Conservation (phyloP, 2,329 filamentous ascomycete species). For the Aureobasidium namibiae region DNA sequence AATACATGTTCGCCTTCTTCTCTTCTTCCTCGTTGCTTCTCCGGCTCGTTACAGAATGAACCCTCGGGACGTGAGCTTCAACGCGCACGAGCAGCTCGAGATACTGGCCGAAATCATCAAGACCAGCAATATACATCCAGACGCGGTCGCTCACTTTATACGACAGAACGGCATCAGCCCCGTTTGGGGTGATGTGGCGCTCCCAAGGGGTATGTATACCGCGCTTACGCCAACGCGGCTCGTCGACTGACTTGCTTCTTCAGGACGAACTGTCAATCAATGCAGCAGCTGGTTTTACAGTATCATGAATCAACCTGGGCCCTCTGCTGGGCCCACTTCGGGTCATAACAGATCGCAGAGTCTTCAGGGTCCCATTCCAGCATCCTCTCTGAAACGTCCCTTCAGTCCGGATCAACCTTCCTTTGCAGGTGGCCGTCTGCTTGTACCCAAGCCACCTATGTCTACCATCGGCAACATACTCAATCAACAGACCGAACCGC, state of each 20-base stretch:
- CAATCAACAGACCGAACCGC: constrained; percentile 14
- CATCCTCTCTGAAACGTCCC: constrained; percentile 19
- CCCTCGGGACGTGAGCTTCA: constrained; percentile 8
- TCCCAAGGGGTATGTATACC: constrained; percentile 39
- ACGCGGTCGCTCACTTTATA: constrained; percentile 36
- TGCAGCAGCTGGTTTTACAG: constrained; percentile 22
- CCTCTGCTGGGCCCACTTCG: not conserved
- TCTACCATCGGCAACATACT: constrained; percentile 4
- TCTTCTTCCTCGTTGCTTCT: constrained; percentile 8
- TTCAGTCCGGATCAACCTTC: constrained; percentile 21
- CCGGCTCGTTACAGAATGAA: constrained; percentile 11
- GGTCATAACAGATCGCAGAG: constrained; percentile 13
- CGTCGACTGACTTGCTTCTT: constrained; percentile 11
- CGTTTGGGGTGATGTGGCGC: constrained; percentile 41
- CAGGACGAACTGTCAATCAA: constrained; percentile 28
- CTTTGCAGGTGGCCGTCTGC: constrained; percentile 30
- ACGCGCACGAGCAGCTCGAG: constrained; percentile 23
- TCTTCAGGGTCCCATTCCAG: constrained; percentile 8
- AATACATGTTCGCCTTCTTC: constrained; percentile 13
- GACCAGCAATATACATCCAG: constrained; percentile 35
- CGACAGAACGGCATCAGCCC: constrained; percentile 36
- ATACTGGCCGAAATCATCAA: constrained; percentile 47
- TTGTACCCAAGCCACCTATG: constrained; percentile 35
- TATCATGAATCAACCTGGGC: constrained; percentile 8
- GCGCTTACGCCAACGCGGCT: constrained; percentile 1